Conservation (phyloP, 306 rosid species). For the Comarum palustre region DNA sequence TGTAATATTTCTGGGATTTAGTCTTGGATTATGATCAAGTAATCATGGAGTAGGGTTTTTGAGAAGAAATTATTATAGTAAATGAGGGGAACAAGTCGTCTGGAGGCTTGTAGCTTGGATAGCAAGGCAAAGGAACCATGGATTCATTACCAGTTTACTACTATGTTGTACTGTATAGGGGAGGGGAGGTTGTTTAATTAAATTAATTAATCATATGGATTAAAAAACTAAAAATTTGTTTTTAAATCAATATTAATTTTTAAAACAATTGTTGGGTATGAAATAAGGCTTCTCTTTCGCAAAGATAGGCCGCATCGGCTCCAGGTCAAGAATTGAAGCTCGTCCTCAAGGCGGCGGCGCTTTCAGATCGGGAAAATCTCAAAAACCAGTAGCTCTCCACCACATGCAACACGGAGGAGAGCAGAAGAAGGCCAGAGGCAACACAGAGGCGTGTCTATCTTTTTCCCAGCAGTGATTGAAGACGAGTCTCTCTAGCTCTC, state of each 20-base stretch:
- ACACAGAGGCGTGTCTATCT: too few species aligned
- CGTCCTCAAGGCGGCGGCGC: too few species aligned
- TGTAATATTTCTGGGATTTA: neutral
- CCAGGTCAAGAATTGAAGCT: too few species aligned
- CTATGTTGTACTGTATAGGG: neutral
- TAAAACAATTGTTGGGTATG: slow-evolving; percentile 21
- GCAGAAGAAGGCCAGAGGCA: too few species aligned
- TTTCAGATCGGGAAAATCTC: too few species aligned
- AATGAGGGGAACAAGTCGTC: slow-evolving; percentile 31
- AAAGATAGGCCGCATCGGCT: too few species aligned
- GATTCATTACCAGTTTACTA: slow-evolving; percentile 20
- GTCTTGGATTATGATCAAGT: neutral
- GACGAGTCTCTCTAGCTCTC: too few species aligned
- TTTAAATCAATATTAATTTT: neutral
- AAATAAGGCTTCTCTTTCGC: too few species aligned
- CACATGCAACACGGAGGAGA: too few species aligned
- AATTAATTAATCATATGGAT: neutral
- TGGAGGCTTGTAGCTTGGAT: slow-evolving; percentile 57
- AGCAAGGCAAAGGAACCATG: slow-evolving; percentile 41
- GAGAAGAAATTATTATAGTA: slow-evolving; percentile 15
- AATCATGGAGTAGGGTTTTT: neutral
- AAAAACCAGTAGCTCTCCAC: too few species aligned
- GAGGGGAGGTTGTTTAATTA: neutral
- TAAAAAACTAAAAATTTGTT: slow-evolving; percentile 1
- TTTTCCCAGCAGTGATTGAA: too few species aligned